Evolutionary conservation across 176 grass and related monocot genomes (phyloP).

Genomic region (Oryza officinalis): DNA sequence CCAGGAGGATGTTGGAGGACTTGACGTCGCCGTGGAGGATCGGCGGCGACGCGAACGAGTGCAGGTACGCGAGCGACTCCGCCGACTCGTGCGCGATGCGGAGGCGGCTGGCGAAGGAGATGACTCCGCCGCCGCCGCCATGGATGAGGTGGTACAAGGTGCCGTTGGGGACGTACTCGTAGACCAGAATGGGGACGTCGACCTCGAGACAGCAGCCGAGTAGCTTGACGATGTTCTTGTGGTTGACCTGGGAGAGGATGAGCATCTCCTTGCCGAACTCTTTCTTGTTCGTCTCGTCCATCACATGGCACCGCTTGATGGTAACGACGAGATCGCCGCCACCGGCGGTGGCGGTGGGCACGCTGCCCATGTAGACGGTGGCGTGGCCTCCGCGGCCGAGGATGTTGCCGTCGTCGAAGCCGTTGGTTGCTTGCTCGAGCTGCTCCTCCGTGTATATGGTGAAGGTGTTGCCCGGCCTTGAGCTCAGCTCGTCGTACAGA

Average conservation of each 20-base stretch:
- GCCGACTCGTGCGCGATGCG: neutral
- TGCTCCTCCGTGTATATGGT: neutral
- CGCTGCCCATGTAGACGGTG: neutral
- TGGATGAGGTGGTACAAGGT: neutral
- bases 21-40: neutral
- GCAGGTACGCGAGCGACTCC: neutral
- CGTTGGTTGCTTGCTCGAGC: neutral
- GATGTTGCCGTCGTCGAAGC: neutral
- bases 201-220: neutral
- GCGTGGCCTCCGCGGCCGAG: neutral
- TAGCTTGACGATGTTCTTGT: slow-evolving; percentile 15
- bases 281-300: neutral
- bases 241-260: slow-evolving; percentile 32
- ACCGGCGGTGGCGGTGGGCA: neutral
- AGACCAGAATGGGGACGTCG: neutral
- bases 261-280: slow-evolving; percentile 29
- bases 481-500: neutral
- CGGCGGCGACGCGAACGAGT: neutral
- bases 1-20: neutral
- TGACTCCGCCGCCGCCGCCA: neutral
- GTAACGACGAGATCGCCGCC: neutral
- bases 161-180: neutral
- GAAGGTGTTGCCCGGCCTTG: neutral
- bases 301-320: neutral
- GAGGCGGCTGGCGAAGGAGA: neutral